Percentiles rank a stretch among this genome's conserved stretches.
phyloP scores from a whole-genome alignment of 1,284 basidiomycete genomes.

The Hypsizygus ulmarius region DNA sequence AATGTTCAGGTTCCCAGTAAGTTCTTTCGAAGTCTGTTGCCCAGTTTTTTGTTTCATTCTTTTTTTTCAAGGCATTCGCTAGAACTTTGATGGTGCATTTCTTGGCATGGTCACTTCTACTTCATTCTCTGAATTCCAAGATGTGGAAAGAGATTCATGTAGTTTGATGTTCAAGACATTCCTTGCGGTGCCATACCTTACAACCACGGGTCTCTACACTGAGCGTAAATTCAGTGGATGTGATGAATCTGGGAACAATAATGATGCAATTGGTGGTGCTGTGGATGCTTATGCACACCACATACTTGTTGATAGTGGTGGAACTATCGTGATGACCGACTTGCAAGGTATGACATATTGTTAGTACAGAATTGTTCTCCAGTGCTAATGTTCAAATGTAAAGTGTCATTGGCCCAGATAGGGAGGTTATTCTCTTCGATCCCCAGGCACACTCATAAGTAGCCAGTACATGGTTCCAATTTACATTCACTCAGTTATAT shows the following conservation, averaged over 20 bases:
- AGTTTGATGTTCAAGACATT: conserved; percentile 13
- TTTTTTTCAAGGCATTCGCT: conserved; percentile 15
- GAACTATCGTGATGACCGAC: conserved; percentile 20
- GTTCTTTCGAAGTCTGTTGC: no score
- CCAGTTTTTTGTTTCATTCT: no score
- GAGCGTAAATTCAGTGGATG: conserved; percentile 25
- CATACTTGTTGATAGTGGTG: conserved; percentile 17
- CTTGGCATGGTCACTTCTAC: conserved; percentile 11
- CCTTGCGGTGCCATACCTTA: conserved; percentile 18
- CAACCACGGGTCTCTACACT: conserved; percentile 1
- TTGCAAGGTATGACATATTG: conserved; percentile 22
- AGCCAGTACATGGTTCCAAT: background rate
- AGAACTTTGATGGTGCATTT: conserved; percentile 15
- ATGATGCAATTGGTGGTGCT: conserved; percentile 14
- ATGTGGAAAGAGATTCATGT: background rate
- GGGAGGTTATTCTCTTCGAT: conserved; percentile 19
- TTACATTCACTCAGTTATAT: background rate
- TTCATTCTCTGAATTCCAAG: background rate
- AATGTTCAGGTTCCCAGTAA: background rate
- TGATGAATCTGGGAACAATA: conserved; percentile 15
- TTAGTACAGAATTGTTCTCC: no score
- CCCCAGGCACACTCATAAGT: conserved; percentile 21
- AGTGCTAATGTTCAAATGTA: no score
- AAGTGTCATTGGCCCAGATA: conserved; percentile 15
- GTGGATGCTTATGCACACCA: conserved; percentile 26